Percentiles rank a stretch among this genome's conserved stretches.
phyloP scores from a whole-genome alignment of 306 rosid species.

The Calophaca sinica region DNA sequence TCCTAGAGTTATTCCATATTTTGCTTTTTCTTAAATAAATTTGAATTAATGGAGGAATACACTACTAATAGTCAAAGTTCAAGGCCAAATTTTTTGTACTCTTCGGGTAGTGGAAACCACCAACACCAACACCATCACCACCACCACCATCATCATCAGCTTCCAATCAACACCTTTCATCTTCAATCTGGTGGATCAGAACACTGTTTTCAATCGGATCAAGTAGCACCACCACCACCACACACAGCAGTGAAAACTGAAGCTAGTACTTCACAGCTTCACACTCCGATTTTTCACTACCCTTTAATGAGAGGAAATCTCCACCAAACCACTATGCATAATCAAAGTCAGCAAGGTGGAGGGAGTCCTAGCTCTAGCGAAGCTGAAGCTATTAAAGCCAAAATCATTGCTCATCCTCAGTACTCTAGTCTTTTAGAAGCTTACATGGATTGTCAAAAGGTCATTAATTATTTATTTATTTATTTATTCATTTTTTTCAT shows the following conservation, averaged over 20 bases:
- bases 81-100: conserved; percentile 81
- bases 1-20: not conserved
- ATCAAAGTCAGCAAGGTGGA: conserved; percentile 33
- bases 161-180: conserved; percentile 62
- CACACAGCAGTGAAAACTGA: conserved; percentile 70
- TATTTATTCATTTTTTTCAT: not conserved
- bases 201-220: conserved; percentile 59
- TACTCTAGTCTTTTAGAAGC: conserved; percentile 87
- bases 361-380: conserved; percentile 55
- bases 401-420: conserved; percentile 93
- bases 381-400: conserved; percentile 83
- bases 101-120: conserved; percentile 42
- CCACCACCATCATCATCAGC: conserved; percentile 9
- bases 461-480: conserved; percentile 29
- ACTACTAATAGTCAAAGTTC: conserved; percentile 52
- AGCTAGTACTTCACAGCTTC: conserved; percentile 67
- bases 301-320: conserved; percentile 60
- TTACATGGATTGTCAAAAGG: conserved; percentile 98
- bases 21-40: not conserved
- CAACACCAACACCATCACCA: conserved; percentile 34
- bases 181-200: conserved; percentile 69
- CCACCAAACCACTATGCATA: conserved; percentile 42
- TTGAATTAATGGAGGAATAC: conserved; percentile 67
- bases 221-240: conserved; percentile 23
- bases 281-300: conserved; percentile 64